Percentiles rank a stretch among this genome's conserved stretches.
These are phyloP conservation scores for Colletotrichum shisoi DNA, from an alignment of 2,329 filamentous ascomycete genomes.

Conservation along the genomic window DNA sequence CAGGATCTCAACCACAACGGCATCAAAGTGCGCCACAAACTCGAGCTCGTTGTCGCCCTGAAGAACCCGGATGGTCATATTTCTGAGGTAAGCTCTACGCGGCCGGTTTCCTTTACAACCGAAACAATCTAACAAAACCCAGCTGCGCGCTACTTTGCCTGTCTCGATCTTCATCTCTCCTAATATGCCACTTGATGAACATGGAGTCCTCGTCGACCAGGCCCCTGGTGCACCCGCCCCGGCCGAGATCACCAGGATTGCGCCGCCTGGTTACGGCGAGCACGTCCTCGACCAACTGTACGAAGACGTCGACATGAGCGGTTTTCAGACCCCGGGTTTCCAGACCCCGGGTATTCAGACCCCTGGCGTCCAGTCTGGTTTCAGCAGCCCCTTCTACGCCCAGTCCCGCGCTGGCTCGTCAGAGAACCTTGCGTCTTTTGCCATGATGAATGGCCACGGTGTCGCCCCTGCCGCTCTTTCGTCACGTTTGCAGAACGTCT, in stretches of 20 bases:
- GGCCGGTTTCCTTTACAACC: neutral
- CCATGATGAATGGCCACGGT: slow-evolving; percentile 52
- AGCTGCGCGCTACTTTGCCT: slow-evolving; percentile 88
- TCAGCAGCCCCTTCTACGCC: slow-evolving; percentile 79
- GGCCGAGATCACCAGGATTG: slow-evolving; percentile 68
- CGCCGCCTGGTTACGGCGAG: slow-evolving; percentile 91
- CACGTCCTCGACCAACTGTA: slow-evolving; percentile 91
- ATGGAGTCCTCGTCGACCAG: slow-evolving; percentile 77
- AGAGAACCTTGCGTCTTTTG: slow-evolving; percentile 75
- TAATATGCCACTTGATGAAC: slow-evolving; percentile 85
- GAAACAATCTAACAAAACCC: slow-evolving; percentile 33
- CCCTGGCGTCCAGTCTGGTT: slow-evolving; percentile 73
- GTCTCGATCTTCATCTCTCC: slow-evolving; percentile 96
- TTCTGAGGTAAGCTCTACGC: slow-evolving; percentile 71
- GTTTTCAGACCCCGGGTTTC: slow-evolving; percentile 79
- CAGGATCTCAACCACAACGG: slow-evolving; percentile 89
- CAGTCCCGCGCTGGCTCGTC: slow-evolving; percentile 77
- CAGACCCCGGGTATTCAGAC: slow-evolving; percentile 71
- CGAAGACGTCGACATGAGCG: slow-evolving; percentile 80
- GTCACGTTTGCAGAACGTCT: slow-evolving; percentile 75
- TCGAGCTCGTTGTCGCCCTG: slow-evolving; percentile 88
- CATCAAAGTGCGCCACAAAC: slow-evolving; percentile 91
- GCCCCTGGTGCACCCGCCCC: slow-evolving; percentile 61
- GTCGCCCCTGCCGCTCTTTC: slow-evolving; percentile 64
- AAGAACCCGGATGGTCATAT: slow-evolving; percentile 95